These are phyloP conservation scores for Datisca glomerata DNA, from an alignment of 306 rosid genomes.

Conservation along the genomic window DNA sequence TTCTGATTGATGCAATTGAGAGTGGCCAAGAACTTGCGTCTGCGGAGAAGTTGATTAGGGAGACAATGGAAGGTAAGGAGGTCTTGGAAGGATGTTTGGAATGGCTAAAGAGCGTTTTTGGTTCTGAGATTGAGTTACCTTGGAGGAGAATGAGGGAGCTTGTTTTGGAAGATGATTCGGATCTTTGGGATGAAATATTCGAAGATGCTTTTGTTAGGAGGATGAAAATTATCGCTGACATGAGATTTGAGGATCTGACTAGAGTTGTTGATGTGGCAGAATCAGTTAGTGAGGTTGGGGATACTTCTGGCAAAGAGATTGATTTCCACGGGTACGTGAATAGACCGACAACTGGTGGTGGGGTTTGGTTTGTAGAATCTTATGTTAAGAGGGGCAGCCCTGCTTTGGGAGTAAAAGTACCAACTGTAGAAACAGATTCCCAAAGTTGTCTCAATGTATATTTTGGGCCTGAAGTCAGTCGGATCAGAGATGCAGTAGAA, in stretches of 20 bases:
- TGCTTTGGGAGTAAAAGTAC: conserved; percentile 36
- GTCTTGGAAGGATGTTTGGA: conserved; percentile 81
- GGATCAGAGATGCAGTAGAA: conserved; percentile 73
- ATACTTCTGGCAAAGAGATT: conserved; percentile 18
- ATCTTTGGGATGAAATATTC: conserved; percentile 91
- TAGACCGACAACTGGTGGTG: conserved; percentile 54
- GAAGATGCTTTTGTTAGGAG: conserved; percentile 67
- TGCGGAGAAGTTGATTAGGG: conserved; percentile 89
- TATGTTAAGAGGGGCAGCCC: conserved; percentile 39
- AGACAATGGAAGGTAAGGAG: conserved; percentile 84
- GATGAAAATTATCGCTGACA: conserved; percentile 63
- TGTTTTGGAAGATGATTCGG: conserved; percentile 77
- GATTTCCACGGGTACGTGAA: conserved; percentile 45
- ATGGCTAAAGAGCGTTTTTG: conserved; percentile 92
- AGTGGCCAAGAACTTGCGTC: conserved; percentile 64
- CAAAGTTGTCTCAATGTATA: conserved; percentile 64
- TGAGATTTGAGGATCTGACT: conserved; percentile 43
- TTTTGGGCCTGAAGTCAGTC: conserved; percentile 76
- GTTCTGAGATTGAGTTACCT: conserved; percentile 88
- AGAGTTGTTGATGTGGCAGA: conserved; percentile 36
- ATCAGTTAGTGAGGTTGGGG: conserved; percentile 26
- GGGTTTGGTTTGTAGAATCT: conserved; percentile 82
- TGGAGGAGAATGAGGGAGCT: conserved; percentile 96
- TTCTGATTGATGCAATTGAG: conserved; percentile 55
- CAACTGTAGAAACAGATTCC: conserved; percentile 51